A percentile compares a stretch with the other conserved stretches of the same genome.
These are phyloP conservation scores for Clarireedia homoeocarpa DNA, from an alignment of 2,329 filamentous ascomycete species.

Conservation along the genomic window DNA sequence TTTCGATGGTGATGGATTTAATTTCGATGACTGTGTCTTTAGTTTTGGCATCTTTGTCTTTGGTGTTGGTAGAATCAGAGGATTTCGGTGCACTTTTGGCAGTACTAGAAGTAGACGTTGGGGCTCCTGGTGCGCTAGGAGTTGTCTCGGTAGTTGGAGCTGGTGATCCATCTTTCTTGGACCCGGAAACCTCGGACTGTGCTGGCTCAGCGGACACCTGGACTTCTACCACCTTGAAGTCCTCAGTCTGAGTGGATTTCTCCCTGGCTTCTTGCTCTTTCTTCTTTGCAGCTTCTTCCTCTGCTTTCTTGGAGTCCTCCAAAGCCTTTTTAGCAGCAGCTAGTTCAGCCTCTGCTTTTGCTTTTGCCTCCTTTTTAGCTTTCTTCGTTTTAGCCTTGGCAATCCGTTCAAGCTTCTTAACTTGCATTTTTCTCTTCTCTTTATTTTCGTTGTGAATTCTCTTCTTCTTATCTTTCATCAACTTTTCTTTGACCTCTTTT, in stretches of 20 bases:
- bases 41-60: constrained; percentile 1
- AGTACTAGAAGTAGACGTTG: no score
- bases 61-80: not conserved
- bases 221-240: not conserved
- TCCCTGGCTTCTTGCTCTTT: constrained; percentile 7
- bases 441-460: constrained; percentile 13
- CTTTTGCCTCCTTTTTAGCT: constrained; percentile 9
- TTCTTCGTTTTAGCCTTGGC: constrained; percentile 13
- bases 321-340: not conserved
- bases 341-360: constrained; percentile 12
- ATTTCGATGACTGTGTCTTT: not conserved
- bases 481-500: constrained; percentile 32
- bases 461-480: constrained; percentile 24
- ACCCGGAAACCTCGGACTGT: no score
- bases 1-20: not conserved
- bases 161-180: no score
- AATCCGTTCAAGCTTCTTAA: constrained; percentile 8
- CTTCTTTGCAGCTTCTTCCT: not conserved
- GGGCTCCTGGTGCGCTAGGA: no score
- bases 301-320: not conserved
- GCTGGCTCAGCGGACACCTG: no score
- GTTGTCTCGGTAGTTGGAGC: no score
- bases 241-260: constrained; percentile 5
- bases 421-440: constrained; percentile 11
- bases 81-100: no score